Evolutionary conservation across 345 rosid genomes (phyloP).

Genomic region (Acer saccharum): DNA sequence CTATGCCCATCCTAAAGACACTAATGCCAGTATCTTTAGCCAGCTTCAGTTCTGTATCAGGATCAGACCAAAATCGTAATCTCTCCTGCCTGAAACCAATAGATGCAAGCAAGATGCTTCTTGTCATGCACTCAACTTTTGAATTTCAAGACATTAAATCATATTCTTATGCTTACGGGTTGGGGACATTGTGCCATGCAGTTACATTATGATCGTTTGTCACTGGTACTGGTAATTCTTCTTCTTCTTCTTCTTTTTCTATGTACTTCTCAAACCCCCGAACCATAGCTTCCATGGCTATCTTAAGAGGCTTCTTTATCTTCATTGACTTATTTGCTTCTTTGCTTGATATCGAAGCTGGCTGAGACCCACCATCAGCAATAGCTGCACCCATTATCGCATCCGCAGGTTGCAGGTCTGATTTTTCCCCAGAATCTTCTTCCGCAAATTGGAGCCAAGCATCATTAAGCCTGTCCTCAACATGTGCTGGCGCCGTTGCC

Average conservation of each 20-base stretch:
- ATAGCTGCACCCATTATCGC: conserved; percentile 49
- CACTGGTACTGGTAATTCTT: conserved; percentile 19
- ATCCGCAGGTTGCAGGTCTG: conserved; percentile 44
- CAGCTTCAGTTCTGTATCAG: conserved; percentile 83
- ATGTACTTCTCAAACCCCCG: conserved; percentile 65
- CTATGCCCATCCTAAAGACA: conserved; percentile 92
- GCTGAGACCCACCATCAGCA: conserved; percentile 60
- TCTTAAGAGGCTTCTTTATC: conserved; percentile 54
- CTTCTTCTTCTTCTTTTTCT: conserved; percentile 40
- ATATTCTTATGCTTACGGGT: conserved; percentile 63
- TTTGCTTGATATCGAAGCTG: conserved; percentile 26
- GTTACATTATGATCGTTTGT: conserved; percentile 71
- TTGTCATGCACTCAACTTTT: background rate
- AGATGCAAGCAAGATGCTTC: background rate
- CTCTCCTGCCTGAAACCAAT: conserved; percentile 78
- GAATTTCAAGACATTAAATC: conserved; percentile 22
- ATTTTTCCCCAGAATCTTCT: conserved; percentile 47
- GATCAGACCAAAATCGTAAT: conserved; percentile 95
- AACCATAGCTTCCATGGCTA: conserved; percentile 90
- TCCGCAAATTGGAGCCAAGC: conserved; percentile 94
- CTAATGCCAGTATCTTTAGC: conserved; percentile 82
- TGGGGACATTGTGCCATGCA: conserved; percentile 91
- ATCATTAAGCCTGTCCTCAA: conserved; percentile 84
- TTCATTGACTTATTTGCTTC: conserved; percentile 28
- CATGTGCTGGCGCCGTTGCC: conserved; percentile 98